Conservation (phyloP, 2,329 filamentous ascomycete species). For the Fusarium clavum region DNA sequence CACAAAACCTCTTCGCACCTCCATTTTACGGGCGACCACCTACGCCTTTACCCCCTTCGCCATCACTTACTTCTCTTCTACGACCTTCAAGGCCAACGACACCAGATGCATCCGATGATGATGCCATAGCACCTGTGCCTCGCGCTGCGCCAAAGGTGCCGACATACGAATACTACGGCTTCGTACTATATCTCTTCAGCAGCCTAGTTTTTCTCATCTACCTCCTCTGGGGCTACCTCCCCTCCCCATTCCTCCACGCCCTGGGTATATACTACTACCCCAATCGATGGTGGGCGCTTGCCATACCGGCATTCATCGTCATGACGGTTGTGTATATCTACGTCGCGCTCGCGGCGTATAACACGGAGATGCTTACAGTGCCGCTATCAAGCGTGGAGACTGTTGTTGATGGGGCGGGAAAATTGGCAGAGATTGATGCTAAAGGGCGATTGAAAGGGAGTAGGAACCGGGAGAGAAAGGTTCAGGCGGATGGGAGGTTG, state of each 20-base stretch:
- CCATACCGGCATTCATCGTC: constrained; percentile 89
- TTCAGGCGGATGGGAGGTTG: constrained; percentile 53
- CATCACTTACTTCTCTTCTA: constrained; percentile 90
- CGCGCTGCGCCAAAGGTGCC: constrained; percentile 92
- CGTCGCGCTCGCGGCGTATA: constrained; percentile 90
- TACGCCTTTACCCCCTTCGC: constrained; percentile 91
- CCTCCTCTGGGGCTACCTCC: constrained; percentile 87
- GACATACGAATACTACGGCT: constrained; percentile 99
- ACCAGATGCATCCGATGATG: constrained; percentile 90
- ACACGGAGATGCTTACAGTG: constrained; percentile 87
- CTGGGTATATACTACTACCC: constrained; percentile 97
- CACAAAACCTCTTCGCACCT: constrained; percentile 73
- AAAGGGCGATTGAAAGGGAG: constrained; percentile 66
- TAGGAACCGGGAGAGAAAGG: constrained; percentile 52
- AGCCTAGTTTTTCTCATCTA: constrained; percentile 81
- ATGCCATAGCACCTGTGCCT: constrained; percentile 85
- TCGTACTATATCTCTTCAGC: constrained; percentile 93
- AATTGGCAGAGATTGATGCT: constrained; percentile 83
- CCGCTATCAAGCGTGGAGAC: constrained; percentile 85
- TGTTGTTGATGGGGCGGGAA: constrained; percentile 89
- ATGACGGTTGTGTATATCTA: constrained; percentile 93
- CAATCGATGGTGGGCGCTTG: constrained; percentile 96
- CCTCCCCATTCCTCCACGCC: constrained; percentile 89
- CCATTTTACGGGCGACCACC: constrained; percentile 99
- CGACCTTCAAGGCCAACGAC: constrained; percentile 93